Evolutionary conservation across 768 basidiomycete species (phyloP), one percentile per base, ranked within the genome.

Genomic region (Trametes punicea): DNA sequence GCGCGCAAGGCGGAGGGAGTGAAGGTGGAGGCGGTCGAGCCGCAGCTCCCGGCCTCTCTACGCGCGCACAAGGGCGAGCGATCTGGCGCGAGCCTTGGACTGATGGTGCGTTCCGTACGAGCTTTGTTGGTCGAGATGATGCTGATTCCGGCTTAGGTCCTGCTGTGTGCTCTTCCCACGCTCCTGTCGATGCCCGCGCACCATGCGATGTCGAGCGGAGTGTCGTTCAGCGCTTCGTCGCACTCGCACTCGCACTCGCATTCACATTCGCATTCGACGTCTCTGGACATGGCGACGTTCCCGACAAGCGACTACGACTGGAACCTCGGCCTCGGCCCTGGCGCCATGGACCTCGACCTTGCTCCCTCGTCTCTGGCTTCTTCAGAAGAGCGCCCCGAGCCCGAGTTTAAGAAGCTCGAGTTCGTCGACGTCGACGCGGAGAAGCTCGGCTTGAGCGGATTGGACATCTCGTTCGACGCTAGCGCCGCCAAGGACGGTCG

Each of bases 401-500:
- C 58, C 23, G 56, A 59, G 50, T 81, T 85, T 74, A 78, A 81
- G 60, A 82, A 80, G 63, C 80, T 82, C 30, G 84, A 84, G 64
- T 84, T 87, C 61, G 71, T 77, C n/a, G 78, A 78, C 49, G 70
- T 78, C 21, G 81, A 83, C 54, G 65, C 75, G 50, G 71, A 75
- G 39, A 77, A 74, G 39, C 74, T 76, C 36, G 77, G 73, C 38
- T 18, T 59, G 39, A 79, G 78, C 52, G 81, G 79, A 39, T 72
- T 90, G 50, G 81, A 86, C 61, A 84, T 91, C 67, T 86, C 86
- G 38, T 88, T 91, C 63, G 88, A 90, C 61, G 73, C 85, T 42
- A 77, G 75, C 38, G 74, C 83, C 29, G 75, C 77, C 46, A 79
- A 85, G 60, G 81, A 86, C 65, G 85, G 87, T 55, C 86, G 82